phyloP scores from a whole-genome alignment of 495 filamentous ascomycete species.

The Aspergillus baeticus region DNA sequence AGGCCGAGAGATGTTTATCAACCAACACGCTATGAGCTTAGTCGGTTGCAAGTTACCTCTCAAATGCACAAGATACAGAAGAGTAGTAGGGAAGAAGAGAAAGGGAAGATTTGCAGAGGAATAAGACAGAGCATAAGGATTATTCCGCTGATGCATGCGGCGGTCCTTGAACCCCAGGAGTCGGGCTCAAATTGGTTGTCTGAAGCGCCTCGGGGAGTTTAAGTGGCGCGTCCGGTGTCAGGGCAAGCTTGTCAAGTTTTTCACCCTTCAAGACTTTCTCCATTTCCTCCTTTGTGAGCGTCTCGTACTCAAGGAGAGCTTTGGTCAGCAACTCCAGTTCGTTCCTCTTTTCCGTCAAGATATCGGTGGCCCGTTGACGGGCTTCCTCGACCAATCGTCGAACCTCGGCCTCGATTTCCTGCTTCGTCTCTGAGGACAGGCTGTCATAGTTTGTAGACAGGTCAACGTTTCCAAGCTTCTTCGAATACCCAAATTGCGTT shows the following conservation, averaged over 20 bases:
- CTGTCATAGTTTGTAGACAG: slow-evolving; percentile 73
- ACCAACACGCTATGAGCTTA: neutral
- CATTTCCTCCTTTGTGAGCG: slow-evolving; percentile 82
- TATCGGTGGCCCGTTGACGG: slow-evolving; percentile 65
- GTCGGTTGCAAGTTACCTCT: neutral
- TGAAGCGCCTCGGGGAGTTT: slow-evolving; percentile 53
- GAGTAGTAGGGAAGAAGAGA: neutral
- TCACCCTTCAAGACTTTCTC: slow-evolving; percentile 83
- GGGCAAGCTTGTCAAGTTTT: slow-evolving; percentile 63
- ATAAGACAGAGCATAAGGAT: neutral
- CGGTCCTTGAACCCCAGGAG: slow-evolving; percentile 14
- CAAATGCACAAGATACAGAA: neutral
- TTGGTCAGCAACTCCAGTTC: slow-evolving; percentile 85
- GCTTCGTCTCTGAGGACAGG: slow-evolving; percentile 80
- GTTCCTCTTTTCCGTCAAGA: slow-evolving; percentile 68
- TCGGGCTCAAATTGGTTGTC: slow-evolving; percentile 26
- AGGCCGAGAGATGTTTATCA: neutral
- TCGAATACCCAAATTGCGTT: slow-evolving; percentile 82
- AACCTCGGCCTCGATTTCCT: slow-evolving; percentile 82
- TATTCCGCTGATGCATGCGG: slow-evolving; percentile 27
- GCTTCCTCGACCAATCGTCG: slow-evolving; percentile 81
- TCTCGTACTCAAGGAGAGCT: slow-evolving; percentile 92
- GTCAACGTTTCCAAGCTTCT: slow-evolving; percentile 86
- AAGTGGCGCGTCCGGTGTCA: slow-evolving; percentile 44
- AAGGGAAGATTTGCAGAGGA: neutral